phyloP scores from a whole-genome alignment of 257 asterid genomes.

The Anisodus acutangulus region DNA sequence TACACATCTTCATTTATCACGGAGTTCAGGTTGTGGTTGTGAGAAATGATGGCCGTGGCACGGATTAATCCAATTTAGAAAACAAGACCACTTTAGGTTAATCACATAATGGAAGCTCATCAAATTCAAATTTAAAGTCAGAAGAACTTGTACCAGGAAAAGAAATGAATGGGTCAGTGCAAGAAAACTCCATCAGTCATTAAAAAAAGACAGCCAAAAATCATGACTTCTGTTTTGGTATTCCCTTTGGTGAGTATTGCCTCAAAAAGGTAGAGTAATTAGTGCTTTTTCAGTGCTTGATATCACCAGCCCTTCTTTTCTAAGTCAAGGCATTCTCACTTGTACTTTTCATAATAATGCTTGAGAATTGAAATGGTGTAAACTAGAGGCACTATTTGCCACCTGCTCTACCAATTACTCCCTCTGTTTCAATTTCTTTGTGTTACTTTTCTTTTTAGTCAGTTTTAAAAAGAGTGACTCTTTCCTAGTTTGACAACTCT shows the following conservation, averaged over 20 bases:
- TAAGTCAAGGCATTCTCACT: slow-evolving; percentile 1
- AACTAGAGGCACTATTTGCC: not conserved
- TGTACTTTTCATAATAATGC: not conserved
- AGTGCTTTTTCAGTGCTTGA: not conserved
- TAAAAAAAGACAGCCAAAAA: slow-evolving; percentile 73
- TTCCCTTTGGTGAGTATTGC: slow-evolving; percentile 78
- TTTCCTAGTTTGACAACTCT: no score
- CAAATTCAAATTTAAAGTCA: slow-evolving; percentile 40
- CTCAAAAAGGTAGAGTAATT: not conserved
- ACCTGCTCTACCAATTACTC: not conserved
- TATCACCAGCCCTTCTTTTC: not conserved
- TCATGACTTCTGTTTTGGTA: slow-evolving; percentile 94
- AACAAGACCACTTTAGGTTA: slow-evolving; percentile 46
- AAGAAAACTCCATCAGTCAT: slow-evolving; percentile 45
- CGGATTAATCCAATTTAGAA: slow-evolving; percentile 46
- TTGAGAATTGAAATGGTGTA: not conserved
- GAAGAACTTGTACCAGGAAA: slow-evolving; percentile 44
- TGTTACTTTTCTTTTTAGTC: no score
- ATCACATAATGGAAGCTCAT: slow-evolving; percentile 55
- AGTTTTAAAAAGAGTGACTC: no score
- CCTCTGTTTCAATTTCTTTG: no score
- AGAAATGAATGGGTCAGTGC: slow-evolving; percentile 45
- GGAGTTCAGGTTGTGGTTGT: slow-evolving; percentile 47
- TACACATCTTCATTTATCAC: slow-evolving; percentile 32
- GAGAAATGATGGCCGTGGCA: slow-evolving; percentile 54